Conservation (phyloP, 1,139 yeast genomes). For the Saccharomyces pastorianus region DNA sequence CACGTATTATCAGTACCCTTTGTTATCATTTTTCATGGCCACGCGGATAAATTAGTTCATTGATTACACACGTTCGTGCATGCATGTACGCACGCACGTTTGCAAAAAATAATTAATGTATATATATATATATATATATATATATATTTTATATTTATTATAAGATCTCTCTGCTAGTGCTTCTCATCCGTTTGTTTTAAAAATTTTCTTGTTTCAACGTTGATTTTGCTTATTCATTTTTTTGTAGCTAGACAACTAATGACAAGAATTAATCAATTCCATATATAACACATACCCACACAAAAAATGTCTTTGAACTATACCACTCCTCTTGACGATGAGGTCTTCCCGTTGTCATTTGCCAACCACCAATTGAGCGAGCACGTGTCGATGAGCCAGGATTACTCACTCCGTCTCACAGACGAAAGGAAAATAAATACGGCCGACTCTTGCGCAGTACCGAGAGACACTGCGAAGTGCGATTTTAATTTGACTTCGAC, state of each 20-base stretch:
- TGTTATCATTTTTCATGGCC: neutral
- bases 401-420: neutral
- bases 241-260: neutral
- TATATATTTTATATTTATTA: too few relatives aligned
- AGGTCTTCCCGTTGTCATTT: neutral
- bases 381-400: neutral
- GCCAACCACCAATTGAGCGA: neutral
- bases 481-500: neutral
- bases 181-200: neutral
- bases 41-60: neutral
- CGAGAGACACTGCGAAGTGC: neutral
- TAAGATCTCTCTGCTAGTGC: neutral
- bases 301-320: neutral
- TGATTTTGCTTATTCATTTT: too few relatives aligned
- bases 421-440: neutral
- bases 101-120: too few relatives aligned
- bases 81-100: too few relatives aligned
- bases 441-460: neutral
- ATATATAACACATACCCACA: neutral
- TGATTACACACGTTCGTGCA: neutral
- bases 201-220: too few relatives aligned
- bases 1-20: neutral
- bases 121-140: too few relatives aligned
- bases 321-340: neutral
- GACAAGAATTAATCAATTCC: neutral